A percentile compares a stretch with the other conserved stretches of the same genome.
phyloP scores from a whole-genome alignment of 495 filamentous ascomycete species.

The Choiromyces venosus region DNA sequence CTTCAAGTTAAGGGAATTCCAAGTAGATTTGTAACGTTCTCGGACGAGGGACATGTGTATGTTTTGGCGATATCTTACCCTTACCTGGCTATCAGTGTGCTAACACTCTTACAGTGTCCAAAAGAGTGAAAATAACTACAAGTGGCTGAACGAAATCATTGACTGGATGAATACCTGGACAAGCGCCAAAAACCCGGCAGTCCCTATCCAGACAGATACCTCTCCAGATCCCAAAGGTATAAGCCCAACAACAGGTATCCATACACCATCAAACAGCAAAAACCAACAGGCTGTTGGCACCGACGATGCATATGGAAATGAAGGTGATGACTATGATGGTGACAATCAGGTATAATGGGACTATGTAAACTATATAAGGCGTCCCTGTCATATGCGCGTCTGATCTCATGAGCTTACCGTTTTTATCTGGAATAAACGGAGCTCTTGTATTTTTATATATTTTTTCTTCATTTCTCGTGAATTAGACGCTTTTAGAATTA shows the following conservation, averaged over 20 bases:
- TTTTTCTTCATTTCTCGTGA: background rate
- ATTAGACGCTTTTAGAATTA: background rate
- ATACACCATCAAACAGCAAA: background rate
- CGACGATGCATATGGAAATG: background rate
- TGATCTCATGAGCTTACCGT: background rate
- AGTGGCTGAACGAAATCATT: background rate
- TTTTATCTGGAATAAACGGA: background rate
- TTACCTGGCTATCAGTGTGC: background rate
- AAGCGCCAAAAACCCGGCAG: background rate
- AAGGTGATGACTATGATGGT: background rate
- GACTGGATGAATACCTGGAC: background rate
- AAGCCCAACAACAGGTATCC: background rate
- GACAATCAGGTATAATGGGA: background rate
- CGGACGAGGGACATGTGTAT: slow-evolving; percentile 70
- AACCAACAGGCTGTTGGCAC: background rate
- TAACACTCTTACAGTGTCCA: background rate
- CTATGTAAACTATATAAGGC: background rate
- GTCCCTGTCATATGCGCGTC: background rate
- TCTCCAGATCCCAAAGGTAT: background rate
- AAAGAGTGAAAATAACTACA: background rate
- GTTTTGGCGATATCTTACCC: background rate
- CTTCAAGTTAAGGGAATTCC: slow-evolving; percentile 67
- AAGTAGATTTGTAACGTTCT: slow-evolving; percentile 72
- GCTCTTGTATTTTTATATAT: background rate
- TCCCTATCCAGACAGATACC: background rate